Evolutionary conservation across 2,329 filamentous ascomycete genomes (phyloP).

Genomic region (Biscogniauxia marginata): DNA sequence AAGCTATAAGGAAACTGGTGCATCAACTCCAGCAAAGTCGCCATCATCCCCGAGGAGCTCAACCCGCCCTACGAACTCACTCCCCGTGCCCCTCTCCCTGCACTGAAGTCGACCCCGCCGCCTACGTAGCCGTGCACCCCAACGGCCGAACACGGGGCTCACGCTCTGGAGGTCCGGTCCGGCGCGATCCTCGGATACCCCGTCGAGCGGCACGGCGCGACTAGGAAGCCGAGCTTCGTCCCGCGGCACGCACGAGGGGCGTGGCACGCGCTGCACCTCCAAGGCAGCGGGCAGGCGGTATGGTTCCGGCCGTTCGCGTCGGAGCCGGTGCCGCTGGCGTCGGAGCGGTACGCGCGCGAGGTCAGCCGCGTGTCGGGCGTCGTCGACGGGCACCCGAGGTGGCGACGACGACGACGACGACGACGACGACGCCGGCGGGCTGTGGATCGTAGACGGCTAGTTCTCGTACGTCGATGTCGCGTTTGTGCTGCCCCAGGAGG

Average conservation of each 20-base stretch:
- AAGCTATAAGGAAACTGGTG: constrained; percentile 25
- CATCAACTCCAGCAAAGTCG: constrained; percentile 33
- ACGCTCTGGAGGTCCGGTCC: constrained; percentile 44
- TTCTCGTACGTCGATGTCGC: constrained; percentile 20
- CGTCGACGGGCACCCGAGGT: constrained; percentile 3
- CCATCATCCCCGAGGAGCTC: constrained; percentile 32
- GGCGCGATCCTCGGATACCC: constrained; percentile 50
- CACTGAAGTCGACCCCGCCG: constrained; percentile 27
- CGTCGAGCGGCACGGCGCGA: constrained; percentile 42
- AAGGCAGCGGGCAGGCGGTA: constrained; percentile 39
- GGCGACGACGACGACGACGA: constrained; percentile 12
- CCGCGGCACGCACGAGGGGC: constrained; percentile 32
- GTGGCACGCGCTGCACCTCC: constrained; percentile 39
- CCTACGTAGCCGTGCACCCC: constrained; percentile 30
- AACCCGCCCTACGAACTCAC: constrained; percentile 29
- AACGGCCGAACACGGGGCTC: constrained; percentile 42
- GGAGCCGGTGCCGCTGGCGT: constrained; percentile 29
- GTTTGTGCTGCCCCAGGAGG: constrained; percentile 16
- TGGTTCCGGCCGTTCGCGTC: constrained; percentile 34
- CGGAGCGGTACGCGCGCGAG: constrained; percentile 29
- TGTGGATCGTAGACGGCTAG: constrained; percentile 20
- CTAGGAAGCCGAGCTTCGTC: constrained; percentile 38
- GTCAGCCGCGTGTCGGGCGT: constrained; percentile 7
- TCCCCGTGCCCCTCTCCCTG: constrained; percentile 5
- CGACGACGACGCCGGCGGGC: constrained; percentile 16